These are phyloP conservation scores for Eucalyptus rudis DNA, from an alignment of 345 rosid genomes.

Conservation along the genomic window DNA sequence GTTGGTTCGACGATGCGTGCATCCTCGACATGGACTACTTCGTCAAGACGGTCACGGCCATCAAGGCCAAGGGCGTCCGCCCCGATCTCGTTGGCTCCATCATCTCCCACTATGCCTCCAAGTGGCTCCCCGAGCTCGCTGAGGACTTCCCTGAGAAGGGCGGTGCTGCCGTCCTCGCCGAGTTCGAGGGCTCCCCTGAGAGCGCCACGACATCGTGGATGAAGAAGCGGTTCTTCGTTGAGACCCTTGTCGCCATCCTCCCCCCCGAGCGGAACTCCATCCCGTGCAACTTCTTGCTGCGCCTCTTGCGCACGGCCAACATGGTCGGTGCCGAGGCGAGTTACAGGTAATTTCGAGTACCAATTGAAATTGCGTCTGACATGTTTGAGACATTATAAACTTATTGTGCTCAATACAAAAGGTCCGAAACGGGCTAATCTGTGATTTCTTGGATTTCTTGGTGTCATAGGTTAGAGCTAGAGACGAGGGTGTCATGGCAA, in stretches of 20 bases:
- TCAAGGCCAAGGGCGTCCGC: conserved; percentile 72
- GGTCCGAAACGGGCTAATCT: neutral
- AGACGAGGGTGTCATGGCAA: conserved; percentile 66
- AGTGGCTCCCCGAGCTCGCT: conserved; percentile 73
- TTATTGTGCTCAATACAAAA: neutral
- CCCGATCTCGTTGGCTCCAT: conserved; percentile 78
- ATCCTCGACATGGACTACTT: conserved; percentile 75
- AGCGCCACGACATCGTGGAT: conserved; percentile 54
- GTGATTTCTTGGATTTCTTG: neutral
- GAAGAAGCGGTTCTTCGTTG: conserved; percentile 65
- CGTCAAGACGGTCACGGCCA: conserved; percentile 54
- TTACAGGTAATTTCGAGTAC: conserved; percentile 3
- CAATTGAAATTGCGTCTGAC: neutral
- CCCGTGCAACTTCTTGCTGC: conserved; percentile 69
- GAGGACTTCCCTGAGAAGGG: neutral
- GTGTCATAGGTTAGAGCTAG: conserved; percentile 30
- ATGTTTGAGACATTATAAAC: too few species aligned
- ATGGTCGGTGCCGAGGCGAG: conserved; percentile 50
- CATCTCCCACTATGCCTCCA: conserved; percentile 71
- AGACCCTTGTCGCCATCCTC: conserved; percentile 64
- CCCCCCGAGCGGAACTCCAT: conserved; percentile 83
- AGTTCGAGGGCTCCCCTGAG: conserved; percentile 23
- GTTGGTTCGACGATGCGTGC: conserved; percentile 65
- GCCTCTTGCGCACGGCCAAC: conserved; percentile 74
- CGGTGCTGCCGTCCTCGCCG: neutral